Base-by-base conservation (phyloP, 2,329 filamentous ascomycete species). In the Chrysoporthe puriensis region DNA sequence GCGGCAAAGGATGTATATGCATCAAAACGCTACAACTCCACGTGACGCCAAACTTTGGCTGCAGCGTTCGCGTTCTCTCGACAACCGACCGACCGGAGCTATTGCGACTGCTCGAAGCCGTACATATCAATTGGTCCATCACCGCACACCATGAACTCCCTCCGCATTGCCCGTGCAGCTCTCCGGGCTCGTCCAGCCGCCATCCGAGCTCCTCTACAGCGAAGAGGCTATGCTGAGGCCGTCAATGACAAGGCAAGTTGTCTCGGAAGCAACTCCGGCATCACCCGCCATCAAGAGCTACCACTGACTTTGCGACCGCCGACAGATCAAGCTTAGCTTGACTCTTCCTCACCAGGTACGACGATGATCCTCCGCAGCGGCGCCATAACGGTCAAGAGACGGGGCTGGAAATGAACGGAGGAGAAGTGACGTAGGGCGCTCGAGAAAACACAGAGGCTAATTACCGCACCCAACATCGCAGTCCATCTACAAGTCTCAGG, bases 261-360 rank as follows among this genome's bases (percentile, higher is more conserved):
- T 69, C 70, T 72, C 43, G 46, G 54, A 4, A 40, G 40, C 66
- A 57, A 68, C 60, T 66, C 66, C 68, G 62, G 66, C 68, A 62
- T 64, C 59, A 62, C 58, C 63, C 66, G 62, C 52, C 32, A 36
- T 59, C 62, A 42, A 34, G 42, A 68, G 44, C 57, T 70, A 48
- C 52, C 46, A n/a, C 62, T 66, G 62, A 69, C 61, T 60, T 69
- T 60, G 50, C 62, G 56, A 66, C 52, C 34, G 59, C 59, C 14
- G 69, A 71, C 75, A 90, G 88, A 97, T 99, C 88, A 96, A 97
- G 90, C 90, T 99, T 85, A 97, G 93, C 87, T 87, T 99, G 85
- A 90, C 92, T 81, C 92, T 99, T 76, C 96, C 96, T 85, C 95
- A 98, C 85, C 92, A 97, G 94, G 96, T 98, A 93, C 83, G 92